A percentile compares a stretch with the other conserved stretches of the same genome.
Evolutionary conservation across 306 rosid genomes (phyloP).

Genomic region (Coriaria nepalensis): DNA sequence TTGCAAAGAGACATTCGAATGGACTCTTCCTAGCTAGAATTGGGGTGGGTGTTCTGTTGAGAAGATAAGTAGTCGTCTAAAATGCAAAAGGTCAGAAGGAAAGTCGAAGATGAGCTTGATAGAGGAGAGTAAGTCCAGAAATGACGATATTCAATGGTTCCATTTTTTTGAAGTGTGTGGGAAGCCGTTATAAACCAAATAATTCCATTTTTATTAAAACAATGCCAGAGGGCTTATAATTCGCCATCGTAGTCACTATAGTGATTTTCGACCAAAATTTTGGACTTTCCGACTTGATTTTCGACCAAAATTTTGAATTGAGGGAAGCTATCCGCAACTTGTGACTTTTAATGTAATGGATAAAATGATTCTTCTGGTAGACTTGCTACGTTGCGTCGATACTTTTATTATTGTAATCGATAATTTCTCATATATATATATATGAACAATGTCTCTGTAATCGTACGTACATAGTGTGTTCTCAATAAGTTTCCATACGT

Average conservation of each 20-base stretch:
- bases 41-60: neutral
- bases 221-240: neutral
- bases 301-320: too few relatives aligned
- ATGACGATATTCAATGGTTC: neutral
- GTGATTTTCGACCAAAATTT: neutral
- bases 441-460: too few relatives aligned
- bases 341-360: neutral
- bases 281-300: too few relatives aligned
- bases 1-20: neutral
- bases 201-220: neutral
- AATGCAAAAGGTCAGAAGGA: neutral
- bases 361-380: too few relatives aligned
- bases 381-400: too few relatives aligned
- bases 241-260: fast-evolving
- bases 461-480: too few relatives aligned
- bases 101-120: neutral
- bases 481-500: too few relatives aligned
- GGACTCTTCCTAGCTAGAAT: neutral
- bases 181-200: neutral
- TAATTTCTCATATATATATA: too few relatives aligned
- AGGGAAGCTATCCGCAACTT: neutral
- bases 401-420: too few relatives aligned
- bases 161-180: slow-evolving; percentile 1
- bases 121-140: neutral
- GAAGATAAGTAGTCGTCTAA: neutral